phyloP scores from a whole-genome alignment of 371 early-diverging fungal genomes.

The Mucor irregularis region DNA sequence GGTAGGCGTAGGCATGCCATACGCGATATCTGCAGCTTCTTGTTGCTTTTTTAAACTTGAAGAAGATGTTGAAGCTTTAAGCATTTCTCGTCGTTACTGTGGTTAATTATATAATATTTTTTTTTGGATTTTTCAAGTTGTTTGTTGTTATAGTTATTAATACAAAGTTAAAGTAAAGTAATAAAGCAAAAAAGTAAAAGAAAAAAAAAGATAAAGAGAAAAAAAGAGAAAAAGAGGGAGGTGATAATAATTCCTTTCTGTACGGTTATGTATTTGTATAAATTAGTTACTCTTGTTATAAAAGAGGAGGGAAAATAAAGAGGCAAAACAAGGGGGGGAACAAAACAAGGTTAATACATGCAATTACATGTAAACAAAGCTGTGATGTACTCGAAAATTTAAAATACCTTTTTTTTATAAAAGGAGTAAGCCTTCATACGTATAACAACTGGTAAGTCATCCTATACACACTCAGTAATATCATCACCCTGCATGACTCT shows the following conservation, averaged over 20 bases:
- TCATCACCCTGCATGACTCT: too few species aligned
- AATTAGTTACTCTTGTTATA: too few species aligned
- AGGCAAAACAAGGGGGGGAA: slow-evolving; percentile 3
- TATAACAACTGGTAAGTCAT: too few species aligned
- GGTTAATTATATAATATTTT: slow-evolving; percentile 2
- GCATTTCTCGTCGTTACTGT: slow-evolving; percentile 18
- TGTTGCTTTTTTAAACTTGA: slow-evolving; percentile 21
- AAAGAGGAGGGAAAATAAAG: slow-evolving; percentile 11
- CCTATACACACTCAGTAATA: too few species aligned
- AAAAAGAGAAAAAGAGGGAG: slow-evolving; percentile 7
- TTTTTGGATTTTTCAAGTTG: slow-evolving; percentile 3
- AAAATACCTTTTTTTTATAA: too few species aligned
- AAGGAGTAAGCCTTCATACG: too few species aligned
- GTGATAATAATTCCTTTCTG: too few species aligned
- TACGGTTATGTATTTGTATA: too few species aligned
- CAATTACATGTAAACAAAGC: neutral
- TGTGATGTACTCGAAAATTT: too few species aligned
- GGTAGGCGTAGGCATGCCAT: slow-evolving; percentile 24
- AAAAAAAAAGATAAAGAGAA: slow-evolving; percentile 1
- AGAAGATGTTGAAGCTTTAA: slow-evolving; percentile 20
- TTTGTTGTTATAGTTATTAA: neutral
- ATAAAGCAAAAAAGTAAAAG: slow-evolving; percentile 6
- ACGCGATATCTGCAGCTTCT: slow-evolving; percentile 8
- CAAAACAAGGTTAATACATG: slow-evolving; percentile 6
- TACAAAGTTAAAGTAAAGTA: slow-evolving; percentile 1